A percentile compares a stretch with the other conserved stretches of the same genome.
Evolutionary conservation across 1,284 basidiomycete species (phyloP).

Genomic region (Tilletiaria anomala): DNA sequence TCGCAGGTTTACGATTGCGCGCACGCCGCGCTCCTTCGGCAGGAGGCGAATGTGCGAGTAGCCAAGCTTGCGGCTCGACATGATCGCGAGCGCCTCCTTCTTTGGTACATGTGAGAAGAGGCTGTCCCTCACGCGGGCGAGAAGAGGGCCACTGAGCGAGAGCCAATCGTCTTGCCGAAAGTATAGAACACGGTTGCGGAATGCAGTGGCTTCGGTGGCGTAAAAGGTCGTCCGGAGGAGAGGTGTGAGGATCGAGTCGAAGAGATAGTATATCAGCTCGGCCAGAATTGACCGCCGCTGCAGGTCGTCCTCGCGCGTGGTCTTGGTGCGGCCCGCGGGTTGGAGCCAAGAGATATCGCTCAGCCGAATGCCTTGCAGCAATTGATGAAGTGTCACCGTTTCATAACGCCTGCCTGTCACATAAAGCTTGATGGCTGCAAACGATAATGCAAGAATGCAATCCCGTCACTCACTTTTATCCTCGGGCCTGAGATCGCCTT

Average conservation of each 20-base stretch:
- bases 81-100: slow-evolving; percentile 34
- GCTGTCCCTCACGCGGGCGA: slow-evolving; percentile 53
- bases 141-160: slow-evolving; percentile 60
- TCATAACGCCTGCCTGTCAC: slow-evolving; percentile 66
- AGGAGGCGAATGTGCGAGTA: slow-evolving; percentile 75
- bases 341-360: slow-evolving; percentile 68
- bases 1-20: slow-evolving; percentile 84
- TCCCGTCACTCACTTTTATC: neutral
- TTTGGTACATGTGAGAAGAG: slow-evolving; percentile 18
- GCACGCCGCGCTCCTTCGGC: slow-evolving; percentile 84
- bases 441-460: neutral
- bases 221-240: slow-evolving; percentile 85
- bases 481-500: neutral
- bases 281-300: slow-evolving; percentile 64
- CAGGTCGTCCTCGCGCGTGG: slow-evolving; percentile 46
- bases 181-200: slow-evolving; percentile 72
- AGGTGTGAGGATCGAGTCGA: slow-evolving; percentile 67
- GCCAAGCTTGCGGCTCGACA: slow-evolving; percentile 45
- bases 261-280: slow-evolving; percentile 83
- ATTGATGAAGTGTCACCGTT: slow-evolving; percentile 59
- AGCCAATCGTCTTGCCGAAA: slow-evolving; percentile 90
- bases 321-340: slow-evolving; percentile 44
- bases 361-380: slow-evolving; percentile 62
- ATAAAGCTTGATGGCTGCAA: slow-evolving; percentile 55
- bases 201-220: slow-evolving; percentile 76